These are phyloP conservation scores for Dalbergia cultrata DNA, from an alignment of 306 rosid species.

Conservation along the genomic window DNA sequence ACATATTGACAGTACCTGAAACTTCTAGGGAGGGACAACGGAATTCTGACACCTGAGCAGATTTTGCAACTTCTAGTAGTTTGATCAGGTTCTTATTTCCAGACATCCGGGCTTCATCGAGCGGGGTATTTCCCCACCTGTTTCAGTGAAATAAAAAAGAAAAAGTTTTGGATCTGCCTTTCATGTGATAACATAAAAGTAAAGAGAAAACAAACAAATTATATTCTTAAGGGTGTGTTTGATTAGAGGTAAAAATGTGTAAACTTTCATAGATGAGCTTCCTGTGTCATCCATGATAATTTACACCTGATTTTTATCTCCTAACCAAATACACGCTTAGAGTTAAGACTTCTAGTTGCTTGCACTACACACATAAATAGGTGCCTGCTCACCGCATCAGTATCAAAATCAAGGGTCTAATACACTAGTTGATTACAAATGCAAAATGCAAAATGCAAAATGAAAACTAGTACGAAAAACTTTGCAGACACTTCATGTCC, in stretches of 20 bases:
- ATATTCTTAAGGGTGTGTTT: not conserved
- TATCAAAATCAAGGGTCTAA: not conserved
- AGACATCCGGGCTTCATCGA: constrained; percentile 82
- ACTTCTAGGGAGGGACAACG: constrained; percentile 56
- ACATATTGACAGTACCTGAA: constrained; percentile 56
- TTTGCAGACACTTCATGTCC: constrained; percentile 6
- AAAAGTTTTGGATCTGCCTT: constrained; percentile 5
- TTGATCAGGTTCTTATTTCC: constrained; percentile 85
- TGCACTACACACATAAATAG: not conserved
- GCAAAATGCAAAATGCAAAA: not conserved
- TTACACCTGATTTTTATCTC: too few relatives aligned
- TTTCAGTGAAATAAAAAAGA: constrained; percentile 31
- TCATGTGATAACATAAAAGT: constrained; percentile 7
- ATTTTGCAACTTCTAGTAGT: constrained; percentile 84
- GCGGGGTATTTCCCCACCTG: constrained; percentile 98
- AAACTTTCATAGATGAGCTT: too few relatives aligned
- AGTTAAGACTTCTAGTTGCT: not conserved
- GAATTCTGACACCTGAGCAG: constrained; percentile 65
- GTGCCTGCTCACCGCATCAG: not conserved
- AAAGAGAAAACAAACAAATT: constrained; percentile 22
- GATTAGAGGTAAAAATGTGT: too few relatives aligned
- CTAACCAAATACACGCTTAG: too few relatives aligned
- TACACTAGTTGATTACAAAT: not conserved
- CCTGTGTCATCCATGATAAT: too few relatives aligned
- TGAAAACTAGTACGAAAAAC: constrained; percentile 24